These are phyloP conservation scores for Colletotrichum abscissum DNA, from an alignment of 2,329 filamentous ascomycete genomes.

Conservation along the genomic window DNA sequence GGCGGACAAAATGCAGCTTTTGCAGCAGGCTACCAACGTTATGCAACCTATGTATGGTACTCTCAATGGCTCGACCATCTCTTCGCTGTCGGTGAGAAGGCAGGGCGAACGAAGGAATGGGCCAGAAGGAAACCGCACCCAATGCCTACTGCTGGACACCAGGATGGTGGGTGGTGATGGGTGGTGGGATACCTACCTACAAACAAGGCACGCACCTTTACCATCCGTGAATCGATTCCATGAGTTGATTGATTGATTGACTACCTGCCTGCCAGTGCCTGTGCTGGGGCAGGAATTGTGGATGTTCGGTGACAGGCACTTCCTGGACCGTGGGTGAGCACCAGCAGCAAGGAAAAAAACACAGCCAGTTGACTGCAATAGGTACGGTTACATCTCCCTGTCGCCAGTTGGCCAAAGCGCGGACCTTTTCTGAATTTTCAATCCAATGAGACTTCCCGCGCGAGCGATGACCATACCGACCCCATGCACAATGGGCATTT, in stretches of 20 bases:
- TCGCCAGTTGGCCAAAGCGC: not conserved
- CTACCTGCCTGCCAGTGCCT: too few species aligned
- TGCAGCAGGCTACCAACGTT: not conserved
- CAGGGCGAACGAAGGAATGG: not conserved
- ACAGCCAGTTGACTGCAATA: too few species aligned
- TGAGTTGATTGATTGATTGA: slow-evolving; percentile 1
- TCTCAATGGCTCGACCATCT: not conserved
- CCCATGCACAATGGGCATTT: not conserved
- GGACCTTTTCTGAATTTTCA: not conserved
- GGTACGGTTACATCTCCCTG: not conserved
- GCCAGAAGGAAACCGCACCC: not conserved
- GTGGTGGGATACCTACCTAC: not conserved
- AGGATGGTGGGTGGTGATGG: not conserved
- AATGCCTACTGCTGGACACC: not conserved
- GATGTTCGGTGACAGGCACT: not conserved
- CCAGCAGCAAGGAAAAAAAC: too few species aligned
- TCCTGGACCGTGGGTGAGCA: too few species aligned
- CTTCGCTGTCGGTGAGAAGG: not conserved
- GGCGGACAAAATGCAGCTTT: slow-evolving; percentile 3
- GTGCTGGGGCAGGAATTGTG: not conserved
- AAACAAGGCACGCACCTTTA: not conserved
- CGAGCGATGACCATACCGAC: not conserved
- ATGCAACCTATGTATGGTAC: not conserved
- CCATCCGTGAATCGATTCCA: not conserved
- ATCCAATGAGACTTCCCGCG: not conserved